phyloP scores from a whole-genome alignment of 768 basidiomycete genomes.

The Kondoa subrosea region DNA sequence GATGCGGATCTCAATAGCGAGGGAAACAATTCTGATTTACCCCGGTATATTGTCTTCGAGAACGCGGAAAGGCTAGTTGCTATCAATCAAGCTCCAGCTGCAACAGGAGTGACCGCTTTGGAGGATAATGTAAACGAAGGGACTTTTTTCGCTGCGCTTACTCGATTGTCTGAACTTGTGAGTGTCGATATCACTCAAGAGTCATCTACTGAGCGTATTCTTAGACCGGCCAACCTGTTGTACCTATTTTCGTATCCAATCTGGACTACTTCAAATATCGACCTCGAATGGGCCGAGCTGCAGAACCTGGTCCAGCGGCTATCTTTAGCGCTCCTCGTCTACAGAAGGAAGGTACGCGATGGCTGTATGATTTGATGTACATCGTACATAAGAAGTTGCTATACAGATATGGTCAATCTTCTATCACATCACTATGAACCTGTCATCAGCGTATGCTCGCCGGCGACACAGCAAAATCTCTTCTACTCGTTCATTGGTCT shows the following conservation, averaged over 20 bases:
- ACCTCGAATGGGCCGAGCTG: constrained; percentile 4
- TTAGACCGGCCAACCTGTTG: constrained; percentile 3
- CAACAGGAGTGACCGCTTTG: not conserved
- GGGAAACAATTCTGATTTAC: not conserved
- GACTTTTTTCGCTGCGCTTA: constrained; percentile 1
- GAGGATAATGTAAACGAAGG: not conserved
- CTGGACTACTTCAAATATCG: not conserved
- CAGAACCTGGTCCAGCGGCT: not conserved
- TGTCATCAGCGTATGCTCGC: not conserved
- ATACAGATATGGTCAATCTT: not conserved
- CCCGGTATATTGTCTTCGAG: not conserved
- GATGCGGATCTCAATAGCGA: not conserved
- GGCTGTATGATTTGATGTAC: not conserved
- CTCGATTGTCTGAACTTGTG: constrained; percentile 2
- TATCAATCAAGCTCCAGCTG: not conserved
- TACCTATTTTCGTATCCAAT: constrained; percentile 3
- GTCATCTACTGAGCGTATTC: too few species aligned
- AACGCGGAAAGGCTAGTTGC: not conserved
- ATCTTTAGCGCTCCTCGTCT: not conserved
- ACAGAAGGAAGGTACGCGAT: not conserved
- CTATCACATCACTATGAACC: not conserved
- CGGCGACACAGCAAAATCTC: not conserved
- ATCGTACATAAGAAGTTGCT: not conserved
- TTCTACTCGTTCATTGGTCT: not conserved
- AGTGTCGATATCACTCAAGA: not conserved